Base-by-base conservation (phyloP, 768 basidiomycete species). In the Multifurca ochricompacta region DNA sequence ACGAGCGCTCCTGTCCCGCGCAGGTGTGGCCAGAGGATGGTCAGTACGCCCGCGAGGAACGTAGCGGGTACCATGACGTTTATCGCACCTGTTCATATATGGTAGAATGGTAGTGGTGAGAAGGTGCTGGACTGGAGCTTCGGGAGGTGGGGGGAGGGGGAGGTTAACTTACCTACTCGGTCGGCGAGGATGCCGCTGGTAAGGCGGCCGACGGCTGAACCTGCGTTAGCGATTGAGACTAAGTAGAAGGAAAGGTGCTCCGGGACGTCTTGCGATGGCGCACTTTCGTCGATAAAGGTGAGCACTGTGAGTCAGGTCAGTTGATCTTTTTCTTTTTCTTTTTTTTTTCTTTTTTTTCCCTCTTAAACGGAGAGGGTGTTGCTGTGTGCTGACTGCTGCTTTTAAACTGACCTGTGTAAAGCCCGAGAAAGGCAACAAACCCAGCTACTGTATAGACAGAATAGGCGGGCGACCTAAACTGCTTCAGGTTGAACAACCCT, bases 1-100 rank as follows among this genome's bases (percentile, higher is more conserved):
- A 86, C 72, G 27, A 82, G 70, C 0, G 73, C 69, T 0, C 65
- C 70, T 48, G 76, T 60, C 25, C 64, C 73, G 36, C 62, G 67
- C 0, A 76, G 76, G 64, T 79, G 83, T 1, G 88, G 89, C 90
- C 89, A 91, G 3, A 71, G 71, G 59, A 81, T 81, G 0, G 87
- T 86, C 40, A 83, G 62, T 27, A 80, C 66, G 0, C 76, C 83
- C 0, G 82, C 79, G 1, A 77, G 36, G 16, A 74, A 52, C 0
- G 79, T 82, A 31, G 81, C 79, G 0, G 86, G 83, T 10, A 76
- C 76, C 74, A 89, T 82, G 28, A 85, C 70, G 57, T 84, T 90
- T 59, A 88, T 71, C 0, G 79, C 66, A 14, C 88, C 88, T 82
- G 48, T 2, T n/a, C n/a, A n/a, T n/a, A n/a, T n/a, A n/a, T n/a